These are phyloP conservation scores for Austroboletus eburneus DNA, from an alignment of 768 basidiomycete species.

Conservation along the genomic window DNA sequence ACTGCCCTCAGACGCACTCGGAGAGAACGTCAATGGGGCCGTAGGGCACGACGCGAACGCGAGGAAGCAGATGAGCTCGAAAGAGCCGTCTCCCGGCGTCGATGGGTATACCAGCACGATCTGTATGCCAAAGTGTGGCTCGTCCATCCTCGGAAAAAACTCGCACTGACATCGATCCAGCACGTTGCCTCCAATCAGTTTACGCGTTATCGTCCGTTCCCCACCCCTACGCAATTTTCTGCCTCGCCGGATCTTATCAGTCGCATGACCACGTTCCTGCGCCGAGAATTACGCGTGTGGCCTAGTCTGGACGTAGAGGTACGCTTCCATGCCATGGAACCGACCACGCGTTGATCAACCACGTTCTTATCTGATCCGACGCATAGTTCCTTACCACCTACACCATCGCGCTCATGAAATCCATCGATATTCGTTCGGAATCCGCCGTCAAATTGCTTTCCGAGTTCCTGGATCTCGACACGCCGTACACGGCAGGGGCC, in stretches of 20 bases:
- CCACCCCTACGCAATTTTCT: conserved; percentile 80
- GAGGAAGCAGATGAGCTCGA: conserved; percentile 71
- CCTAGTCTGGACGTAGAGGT: conserved; percentile 87
- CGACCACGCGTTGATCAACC: conserved; percentile 4
- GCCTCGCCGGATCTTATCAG: conserved; percentile 70
- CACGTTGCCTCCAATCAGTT: conserved; percentile 86
- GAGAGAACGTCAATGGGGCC: conserved; percentile 53
- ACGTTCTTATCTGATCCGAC: conserved; percentile 15
- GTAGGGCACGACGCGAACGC: conserved; percentile 44
- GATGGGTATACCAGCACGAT: conserved; percentile 76
- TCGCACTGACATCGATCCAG: conserved; percentile 36
- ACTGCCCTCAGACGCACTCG: conserved; percentile 29
- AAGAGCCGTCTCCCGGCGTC: conserved; percentile 63
- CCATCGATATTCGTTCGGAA: conserved; percentile 89
- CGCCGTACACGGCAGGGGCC: conserved; percentile 50
- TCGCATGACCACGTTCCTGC: conserved; percentile 74
- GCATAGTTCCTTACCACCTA: conserved; percentile 83
- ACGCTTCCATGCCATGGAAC: conserved; percentile 15
- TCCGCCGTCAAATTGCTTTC: conserved; percentile 78
- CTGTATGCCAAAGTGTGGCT: conserved; percentile 78
- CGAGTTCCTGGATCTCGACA: conserved; percentile 84
- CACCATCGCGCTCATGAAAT: conserved; percentile 85
- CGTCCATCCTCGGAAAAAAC: not conserved
- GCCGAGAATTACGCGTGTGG: conserved; percentile 88
- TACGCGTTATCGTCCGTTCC: conserved; percentile 86